Base-by-base conservation (phyloP, 2,329 filamentous ascomycete species). In the Aspergillus fumigatiaffinis region DNA sequence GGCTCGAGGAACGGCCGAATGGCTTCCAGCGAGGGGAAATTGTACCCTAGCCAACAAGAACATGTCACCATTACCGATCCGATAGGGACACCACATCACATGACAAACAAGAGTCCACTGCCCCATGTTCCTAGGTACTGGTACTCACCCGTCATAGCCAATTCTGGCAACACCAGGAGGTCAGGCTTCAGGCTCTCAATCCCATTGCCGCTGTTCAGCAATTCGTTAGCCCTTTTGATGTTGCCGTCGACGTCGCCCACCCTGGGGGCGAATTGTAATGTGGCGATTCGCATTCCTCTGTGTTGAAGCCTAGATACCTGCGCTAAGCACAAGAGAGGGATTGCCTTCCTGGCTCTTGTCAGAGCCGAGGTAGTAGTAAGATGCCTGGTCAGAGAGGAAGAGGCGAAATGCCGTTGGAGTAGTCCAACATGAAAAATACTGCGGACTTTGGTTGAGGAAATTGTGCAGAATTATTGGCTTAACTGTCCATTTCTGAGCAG, bases 1-100 rank as follows among this genome's bases (percentile, higher is more conserved):
- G 80, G 78, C 63, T 88, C 85, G 2, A 87, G 77, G 67, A 79
- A 84, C 3, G 85, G 84, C 52, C 67, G 73, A 50, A 88, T 86
- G 48, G 82, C 79, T 51, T 80, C 76, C 17, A 83, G 68, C 12
- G 80, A 82, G 20, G 83, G 78, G 70, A 87, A 87, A 68, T 87
- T 87, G 73, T 88, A 88, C 53, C 85, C 85, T 80, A 66, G 17
- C 20, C 10, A 59, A 28, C 49, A 52, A 52, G 25, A 57, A 52
- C 38, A 41, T 54, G 38, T 28, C 54, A 51, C 26, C 44, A 38
- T 17, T 38, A 38, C 32, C 6, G 32, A 3, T 35, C 32, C 4
- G 29, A 14, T 35, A 38, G 32, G 32, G 14, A 17, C 32, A 38
- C 17, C 32, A 38, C 29, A 14, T 23, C 23, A 23, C 23, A 23